A percentile compares a stretch with the other conserved stretches of the same genome.
phyloP scores from a whole-genome alignment of 148 eudicot genomes.

The Silene conica region DNA sequence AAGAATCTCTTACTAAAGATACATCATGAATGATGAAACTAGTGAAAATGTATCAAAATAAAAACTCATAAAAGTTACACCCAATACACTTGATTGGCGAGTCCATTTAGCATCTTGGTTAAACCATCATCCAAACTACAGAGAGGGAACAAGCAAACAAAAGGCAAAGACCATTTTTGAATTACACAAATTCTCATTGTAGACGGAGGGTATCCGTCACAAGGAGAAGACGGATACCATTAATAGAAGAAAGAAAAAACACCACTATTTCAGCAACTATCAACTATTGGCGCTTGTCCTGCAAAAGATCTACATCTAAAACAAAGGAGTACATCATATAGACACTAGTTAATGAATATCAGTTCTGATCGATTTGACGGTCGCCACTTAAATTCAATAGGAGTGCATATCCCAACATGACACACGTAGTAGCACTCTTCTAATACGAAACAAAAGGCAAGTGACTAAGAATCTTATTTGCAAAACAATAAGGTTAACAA shows the following conservation, averaged over 20 bases:
- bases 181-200: too few species aligned
- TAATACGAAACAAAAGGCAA: background rate
- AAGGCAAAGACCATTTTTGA: background rate
- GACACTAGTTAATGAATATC: background rate
- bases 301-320: background rate
- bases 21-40: background rate
- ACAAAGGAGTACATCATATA: background rate
- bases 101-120: constrained; percentile 31
- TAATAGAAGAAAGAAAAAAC: background rate
- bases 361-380: background rate
- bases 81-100: background rate
- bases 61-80: background rate
- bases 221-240: too few species aligned
- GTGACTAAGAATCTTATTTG: background rate
- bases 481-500: background rate
- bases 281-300: constrained; percentile 1
- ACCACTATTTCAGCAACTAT: background rate
- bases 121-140: constrained; percentile 43
- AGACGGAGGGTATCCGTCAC: too few species aligned
- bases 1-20: background rate
- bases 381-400: background rate
- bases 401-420: background rate
- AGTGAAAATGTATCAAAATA: background rate
- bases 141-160: background rate
- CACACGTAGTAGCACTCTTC: background rate